Base-by-base conservation (phyloP, 1,139 yeast species). In the Arxiozyma heterogenica region DNA sequence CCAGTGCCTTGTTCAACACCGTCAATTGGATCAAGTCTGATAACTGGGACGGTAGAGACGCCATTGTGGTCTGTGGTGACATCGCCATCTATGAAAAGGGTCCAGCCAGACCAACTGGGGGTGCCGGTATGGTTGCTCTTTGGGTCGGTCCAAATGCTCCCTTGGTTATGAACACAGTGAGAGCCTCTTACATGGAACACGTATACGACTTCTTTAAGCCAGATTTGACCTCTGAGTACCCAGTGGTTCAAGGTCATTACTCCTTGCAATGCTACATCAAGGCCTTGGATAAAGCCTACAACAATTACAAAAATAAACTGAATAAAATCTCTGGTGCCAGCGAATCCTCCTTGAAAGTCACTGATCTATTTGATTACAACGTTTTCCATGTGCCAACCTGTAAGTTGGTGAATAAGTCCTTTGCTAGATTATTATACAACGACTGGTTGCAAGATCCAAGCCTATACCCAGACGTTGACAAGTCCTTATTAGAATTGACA, bases 381-480 rank as follows among this genome's bases (percentile, higher is more conserved):
- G 95, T 93, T 50, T 94, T 93, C 91, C 99, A 94, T 73, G 97
- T 91, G 53, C 99, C 99, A 70, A 94, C 95, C 59, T 91, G 98
- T 76, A 94, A 94, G 77, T 80, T 91, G 69, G 98, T 93, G 58
- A 77, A 84, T 67, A 94, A 94, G 76, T 87, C 95, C 27, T 94
- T 83, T 72, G 98, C 96, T 53, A 85, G 98, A 75, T 75, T 94
- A 71, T 74, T 87, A 64, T 94, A 86, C 80, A 86, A 90, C 71
- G 98, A 93, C 74, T 91, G 79, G 78, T 77, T 77, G 66, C 77
- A 83, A 58, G 78, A 87, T 72, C 94, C 65, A 63, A 70, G 60
- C 53, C 68, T 69, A 63, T 85, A 83, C 69, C 84, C 87, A 54
- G 93, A 84, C 59, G 82, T 87, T 56, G 82, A 78, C 59, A 72